Evolutionary conservation across 495 filamentous ascomycete genomes (phyloP), one percentile per base, ranked within the genome.

Genomic region (Penicillium tannophilum): DNA sequence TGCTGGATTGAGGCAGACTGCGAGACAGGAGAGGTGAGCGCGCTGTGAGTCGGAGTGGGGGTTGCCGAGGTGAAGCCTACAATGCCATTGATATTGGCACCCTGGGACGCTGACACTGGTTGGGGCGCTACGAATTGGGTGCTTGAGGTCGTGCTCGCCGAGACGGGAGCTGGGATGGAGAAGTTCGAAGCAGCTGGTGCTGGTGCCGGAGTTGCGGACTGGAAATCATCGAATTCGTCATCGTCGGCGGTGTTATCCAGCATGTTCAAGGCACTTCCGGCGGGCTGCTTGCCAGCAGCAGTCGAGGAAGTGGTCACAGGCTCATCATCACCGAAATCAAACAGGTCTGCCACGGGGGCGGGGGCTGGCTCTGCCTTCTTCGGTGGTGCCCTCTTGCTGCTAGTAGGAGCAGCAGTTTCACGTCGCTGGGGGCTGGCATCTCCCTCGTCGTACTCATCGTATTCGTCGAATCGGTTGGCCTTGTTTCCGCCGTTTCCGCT

Each of bases 161-260:
- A 82, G 49, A 84, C 80, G 16, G 89, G 74, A 16, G 77, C 72
- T 23, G 71, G 67, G 19, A 82, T 77, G 5, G 73, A 64, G 61
- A 82, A 80, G 54, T 69, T 76, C 51, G 78, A 60, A 17, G 77
- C 69, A 45, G 80, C 66, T 26, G 78, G 63, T 47, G 78, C 62
- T 14, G 55, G 14, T 23, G 82, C 76, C 17, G 91, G 86, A 5
- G 89, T 80, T 16, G 95, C 94, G n/a, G 92, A 93, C 72, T 96
- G 91, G 82, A 98, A 98, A 69, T 98, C 95, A 69, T 98, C 94
- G 63, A 98, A 98, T 51, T 98, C 95, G 63, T 98, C 94, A 59
- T 95, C 92, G 16, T 64, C 77, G 14, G 66, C 70, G 5, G 57
- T 72, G 14, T 77, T 66, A 56, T 82, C 75, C 31, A 90, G 72